These are phyloP conservation scores for Epichloe glyceriae DNA, from an alignment of 2,329 filamentous ascomycete species.

Conservation along the genomic window DNA sequence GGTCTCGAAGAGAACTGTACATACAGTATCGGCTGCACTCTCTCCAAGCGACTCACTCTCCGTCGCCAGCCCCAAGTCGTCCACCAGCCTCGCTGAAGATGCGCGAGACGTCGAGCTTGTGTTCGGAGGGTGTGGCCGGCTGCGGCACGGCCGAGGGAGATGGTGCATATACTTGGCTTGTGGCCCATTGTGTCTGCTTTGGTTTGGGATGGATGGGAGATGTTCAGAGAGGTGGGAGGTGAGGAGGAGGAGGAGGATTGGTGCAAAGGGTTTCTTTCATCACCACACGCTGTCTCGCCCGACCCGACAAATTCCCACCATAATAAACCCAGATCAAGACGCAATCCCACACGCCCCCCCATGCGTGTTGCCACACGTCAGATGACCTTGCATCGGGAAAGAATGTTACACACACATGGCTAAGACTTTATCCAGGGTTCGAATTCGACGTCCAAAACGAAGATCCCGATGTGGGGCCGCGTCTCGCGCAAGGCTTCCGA, in stretches of 20 bases:
- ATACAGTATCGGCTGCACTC: slow-evolving; percentile 18
- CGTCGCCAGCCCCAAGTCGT: slow-evolving; percentile 18
- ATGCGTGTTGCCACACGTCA: not conserved
- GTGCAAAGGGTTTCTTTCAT: too few species aligned
- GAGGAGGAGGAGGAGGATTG: too few species aligned
- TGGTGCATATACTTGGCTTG: too few species aligned
- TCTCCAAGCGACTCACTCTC: slow-evolving; percentile 5
- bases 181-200: too few species aligned
- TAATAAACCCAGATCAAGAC: slow-evolving; percentile 5
- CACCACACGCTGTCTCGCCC: too few species aligned
- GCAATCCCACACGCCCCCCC: too few species aligned
- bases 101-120: slow-evolving; percentile 47
- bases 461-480: not conserved
- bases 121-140: slow-evolving; percentile 27
- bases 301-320: too few species aligned
- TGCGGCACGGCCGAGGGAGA: too few species aligned
- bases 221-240: too few species aligned
- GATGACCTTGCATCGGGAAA: not conserved
- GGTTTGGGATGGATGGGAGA: too few species aligned
- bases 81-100: slow-evolving; percentile 15
- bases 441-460: not conserved
- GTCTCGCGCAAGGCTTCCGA: too few species aligned
- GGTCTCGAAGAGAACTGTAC: slow-evolving; percentile 15
- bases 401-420: not conserved
- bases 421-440: not conserved